These are phyloP conservation scores for Gomphus sp. DNA, from an alignment of 1,284 basidiomycete species.

Conservation along the genomic window DNA sequence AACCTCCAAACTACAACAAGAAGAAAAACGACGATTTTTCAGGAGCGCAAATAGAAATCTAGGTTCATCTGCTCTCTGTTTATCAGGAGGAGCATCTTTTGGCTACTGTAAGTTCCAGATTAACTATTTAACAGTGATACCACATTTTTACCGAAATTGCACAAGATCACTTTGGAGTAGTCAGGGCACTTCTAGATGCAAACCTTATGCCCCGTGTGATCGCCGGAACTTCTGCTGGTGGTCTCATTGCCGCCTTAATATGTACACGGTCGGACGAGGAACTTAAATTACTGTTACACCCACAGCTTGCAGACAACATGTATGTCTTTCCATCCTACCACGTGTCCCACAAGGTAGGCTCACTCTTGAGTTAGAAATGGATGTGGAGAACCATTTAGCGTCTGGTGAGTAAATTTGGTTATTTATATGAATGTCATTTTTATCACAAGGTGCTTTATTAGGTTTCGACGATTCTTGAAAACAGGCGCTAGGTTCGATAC, in stretches of 20 bases:
- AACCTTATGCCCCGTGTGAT: conserved; percentile 73
- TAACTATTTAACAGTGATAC: neutral
- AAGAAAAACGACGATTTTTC: conserved; percentile 93
- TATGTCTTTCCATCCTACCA: neutral
- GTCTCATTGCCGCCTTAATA: conserved; percentile 75
- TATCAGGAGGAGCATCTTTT: conserved; percentile 91
- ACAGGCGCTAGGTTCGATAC: conserved; percentile 95
- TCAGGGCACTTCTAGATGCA: conserved; percentile 86
- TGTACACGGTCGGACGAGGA: conserved; percentile 92
- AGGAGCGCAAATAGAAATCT: conserved; percentile 84
- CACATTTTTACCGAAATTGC: neutral
- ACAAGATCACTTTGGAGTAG: conserved; percentile 82
- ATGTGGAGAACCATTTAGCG: conserved; percentile 73
- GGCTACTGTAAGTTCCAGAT: conserved; percentile 65
- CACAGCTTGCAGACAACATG: conserved; percentile 78
- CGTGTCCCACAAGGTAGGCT: neutral
- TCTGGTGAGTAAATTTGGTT: conserved; percentile 43
- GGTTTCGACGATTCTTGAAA: conserved; percentile 61
- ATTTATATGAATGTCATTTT: neutral
- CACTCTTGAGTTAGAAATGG: conserved; percentile 42
- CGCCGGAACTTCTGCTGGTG: conserved; percentile 89
- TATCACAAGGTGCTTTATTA: neutral
- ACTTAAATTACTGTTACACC: conserved; percentile 68
- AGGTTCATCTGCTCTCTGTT: conserved; percentile 84
- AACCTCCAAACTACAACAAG: conserved; percentile 62